phyloP scores from a whole-genome alignment of 495 filamentous ascomycete genomes.

The Talaromyces trachyspermus region DNA sequence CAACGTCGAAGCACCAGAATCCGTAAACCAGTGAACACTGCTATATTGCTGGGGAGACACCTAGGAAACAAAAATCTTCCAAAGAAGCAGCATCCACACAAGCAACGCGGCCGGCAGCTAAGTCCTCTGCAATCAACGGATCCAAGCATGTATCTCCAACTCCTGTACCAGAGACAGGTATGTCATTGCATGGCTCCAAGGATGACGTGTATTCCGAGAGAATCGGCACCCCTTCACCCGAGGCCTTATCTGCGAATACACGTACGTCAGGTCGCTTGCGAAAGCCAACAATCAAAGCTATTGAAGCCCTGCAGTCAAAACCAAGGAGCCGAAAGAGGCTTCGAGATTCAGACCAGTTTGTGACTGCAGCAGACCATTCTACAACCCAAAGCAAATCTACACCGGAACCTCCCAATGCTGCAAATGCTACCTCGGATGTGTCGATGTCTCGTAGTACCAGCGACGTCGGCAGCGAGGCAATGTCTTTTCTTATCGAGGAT shows the following conservation, averaged over 20 bases:
- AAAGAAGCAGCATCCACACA: neutral
- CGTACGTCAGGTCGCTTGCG: slow-evolving; percentile 28
- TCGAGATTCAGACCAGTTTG: slow-evolving; percentile 3
- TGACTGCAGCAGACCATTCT: neutral
- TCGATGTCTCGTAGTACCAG: slow-evolving; percentile 1
- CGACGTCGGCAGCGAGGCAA: neutral
- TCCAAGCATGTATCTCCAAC: neutral
- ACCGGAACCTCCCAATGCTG: slow-evolving; percentile 1
- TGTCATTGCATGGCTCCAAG: no score
- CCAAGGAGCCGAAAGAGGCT: slow-evolving; percentile 3
- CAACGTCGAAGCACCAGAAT: slow-evolving; percentile 74
- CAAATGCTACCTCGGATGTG: neutral
- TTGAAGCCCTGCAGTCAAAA: slow-evolving; percentile 29
- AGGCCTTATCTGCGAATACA: slow-evolving; percentile 17
- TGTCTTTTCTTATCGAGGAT: slow-evolving; percentile 3
- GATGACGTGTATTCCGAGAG: neutral
- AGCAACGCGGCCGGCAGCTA: neutral
- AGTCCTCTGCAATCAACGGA: neutral
- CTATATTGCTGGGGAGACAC: neutral
- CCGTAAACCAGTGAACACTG: slow-evolving; percentile 49
- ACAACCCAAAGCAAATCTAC: neutral
- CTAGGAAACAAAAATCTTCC: neutral
- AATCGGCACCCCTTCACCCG: slow-evolving; percentile 19
- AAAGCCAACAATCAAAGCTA: slow-evolving; percentile 32
- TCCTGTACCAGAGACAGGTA: slow-evolving; percentile 12